Percentiles rank a stretch among this genome's conserved stretches.
Conservation (phyloP, 768 basidiomycete species). For the Mycena alexandri region DNA sequence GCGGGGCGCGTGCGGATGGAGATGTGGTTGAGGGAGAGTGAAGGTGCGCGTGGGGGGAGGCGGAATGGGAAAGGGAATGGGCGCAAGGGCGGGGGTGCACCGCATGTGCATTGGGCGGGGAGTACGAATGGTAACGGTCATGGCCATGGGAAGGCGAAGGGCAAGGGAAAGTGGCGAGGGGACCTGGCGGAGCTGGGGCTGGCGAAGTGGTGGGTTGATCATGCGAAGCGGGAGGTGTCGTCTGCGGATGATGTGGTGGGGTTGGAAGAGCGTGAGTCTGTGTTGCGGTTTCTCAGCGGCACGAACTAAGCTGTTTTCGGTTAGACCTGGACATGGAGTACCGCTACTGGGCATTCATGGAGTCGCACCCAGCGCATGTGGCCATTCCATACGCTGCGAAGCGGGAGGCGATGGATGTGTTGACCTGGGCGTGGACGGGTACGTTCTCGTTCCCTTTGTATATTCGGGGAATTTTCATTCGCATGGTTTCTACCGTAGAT, state of each 20-base stretch:
- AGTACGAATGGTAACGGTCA: conserved; percentile 54
- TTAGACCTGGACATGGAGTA: conserved; percentile 82
- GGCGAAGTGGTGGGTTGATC: conserved; percentile 74
- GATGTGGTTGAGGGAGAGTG: conserved; percentile 70
- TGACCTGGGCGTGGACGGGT: conserved; percentile 89
- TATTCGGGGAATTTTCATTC: not conserved
- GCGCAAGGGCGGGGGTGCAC: conserved; percentile 37
- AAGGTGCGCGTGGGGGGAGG: conserved; percentile 42
- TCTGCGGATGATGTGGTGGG: conserved; percentile 40
- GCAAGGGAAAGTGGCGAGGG: conserved; percentile 30
- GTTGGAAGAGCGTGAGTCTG: conserved; percentile 61
- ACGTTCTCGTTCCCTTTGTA: conserved; percentile 26
- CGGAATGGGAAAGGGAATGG: conserved; percentile 30
- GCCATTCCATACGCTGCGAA: conserved; percentile 67
- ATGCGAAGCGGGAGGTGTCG: conserved; percentile 66
- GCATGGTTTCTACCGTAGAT: conserved; percentile 54
- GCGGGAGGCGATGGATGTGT: conserved; percentile 77
- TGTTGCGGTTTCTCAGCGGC: not conserved
- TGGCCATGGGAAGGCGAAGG: conserved; percentile 36
- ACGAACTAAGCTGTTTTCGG: not conserved
- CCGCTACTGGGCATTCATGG: conserved; percentile 86
- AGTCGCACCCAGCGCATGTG: conserved; percentile 81
- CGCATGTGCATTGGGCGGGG: conserved; percentile 38
- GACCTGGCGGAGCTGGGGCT: conserved; percentile 50
- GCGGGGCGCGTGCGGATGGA: conserved; percentile 60